A percentile compares a stretch with the other conserved stretches of the same genome.
Conservation (phyloP, 345 rosid species). For the Eucalyptus cloeziana region DNA sequence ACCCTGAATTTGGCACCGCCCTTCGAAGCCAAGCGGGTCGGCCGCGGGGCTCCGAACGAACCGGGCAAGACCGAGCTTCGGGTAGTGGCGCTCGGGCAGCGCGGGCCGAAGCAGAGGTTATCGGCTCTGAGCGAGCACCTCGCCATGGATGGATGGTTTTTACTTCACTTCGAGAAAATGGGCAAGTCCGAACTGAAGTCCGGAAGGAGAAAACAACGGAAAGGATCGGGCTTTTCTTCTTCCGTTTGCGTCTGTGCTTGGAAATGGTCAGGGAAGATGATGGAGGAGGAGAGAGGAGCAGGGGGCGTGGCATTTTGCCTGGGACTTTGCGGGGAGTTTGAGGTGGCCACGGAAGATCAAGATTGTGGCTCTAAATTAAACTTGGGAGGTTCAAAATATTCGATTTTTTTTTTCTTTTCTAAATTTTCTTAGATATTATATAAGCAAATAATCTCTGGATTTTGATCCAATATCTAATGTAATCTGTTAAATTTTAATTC, state of each 20-base stretch:
- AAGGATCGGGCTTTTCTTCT: background rate
- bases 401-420: background rate
- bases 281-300: background rate
- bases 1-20: constrained; percentile 24
- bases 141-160: constrained; percentile 27
- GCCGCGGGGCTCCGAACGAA: background rate
- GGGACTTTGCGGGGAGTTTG: constrained; percentile 3
- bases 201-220: background rate
- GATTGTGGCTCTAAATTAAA: constrained; percentile 36
- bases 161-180: background rate
- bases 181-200: background rate
- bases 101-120: constrained; percentile 22
- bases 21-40: background rate
- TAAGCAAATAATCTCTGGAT: too few species aligned
- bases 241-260: background rate
- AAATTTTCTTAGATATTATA: background rate
- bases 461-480: too few species aligned
- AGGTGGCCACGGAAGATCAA: constrained; percentile 41
- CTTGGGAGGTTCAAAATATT: background rate
- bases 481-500: accelerated
- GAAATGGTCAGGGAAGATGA: background rate
- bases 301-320: background rate
- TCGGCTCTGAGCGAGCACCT: constrained; percentile 29
- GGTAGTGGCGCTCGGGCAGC: background rate
- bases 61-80: constrained; percentile 15